Percentiles rank a stretch among this genome's conserved stretches.
Evolutionary conservation across 1,139 yeast species (phyloP).

Genomic region (Saccharomycopsis hybrid): DNA sequence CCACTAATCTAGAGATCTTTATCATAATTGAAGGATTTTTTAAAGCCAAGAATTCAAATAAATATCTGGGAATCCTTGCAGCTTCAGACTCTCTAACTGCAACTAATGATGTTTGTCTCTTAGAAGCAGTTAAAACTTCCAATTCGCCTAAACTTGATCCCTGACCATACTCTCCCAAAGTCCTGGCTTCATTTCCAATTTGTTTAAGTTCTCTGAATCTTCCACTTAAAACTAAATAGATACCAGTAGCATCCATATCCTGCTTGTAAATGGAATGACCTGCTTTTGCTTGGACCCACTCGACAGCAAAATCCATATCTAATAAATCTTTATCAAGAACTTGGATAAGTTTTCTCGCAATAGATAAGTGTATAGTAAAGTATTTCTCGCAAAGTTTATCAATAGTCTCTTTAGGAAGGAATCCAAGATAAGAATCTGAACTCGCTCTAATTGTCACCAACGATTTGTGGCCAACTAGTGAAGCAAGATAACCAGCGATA

Average conservation of each 20-base stretch:
- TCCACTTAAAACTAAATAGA: conserved; percentile 86
- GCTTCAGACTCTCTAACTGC: conserved; percentile 93
- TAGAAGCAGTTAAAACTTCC: conserved; percentile 82
- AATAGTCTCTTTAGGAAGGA: conserved; percentile 55
- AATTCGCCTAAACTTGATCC: conserved; percentile 95
- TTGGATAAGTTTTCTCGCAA: conserved; percentile 66
- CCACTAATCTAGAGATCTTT: conserved; percentile 83
- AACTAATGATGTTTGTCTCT: conserved; percentile 65
- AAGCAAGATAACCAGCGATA: conserved; percentile 79
- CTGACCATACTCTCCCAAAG: conserved; percentile 80
- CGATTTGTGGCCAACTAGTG: conserved; percentile 74
- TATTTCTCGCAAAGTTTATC: conserved; percentile 67
- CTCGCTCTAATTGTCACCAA: conserved; percentile 62
- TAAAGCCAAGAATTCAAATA: conserved; percentile 77
- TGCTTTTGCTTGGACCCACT: conserved; percentile 88
- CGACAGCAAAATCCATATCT: conserved; percentile 83
- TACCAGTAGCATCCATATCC: conserved; percentile 87
- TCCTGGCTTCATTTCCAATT: conserved; percentile 29
- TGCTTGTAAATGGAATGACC: conserved; percentile 76
- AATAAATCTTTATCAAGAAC: conserved; percentile 62
- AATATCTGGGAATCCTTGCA: conserved; percentile 84
- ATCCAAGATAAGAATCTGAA: conserved; percentile 61
- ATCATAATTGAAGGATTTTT: conserved; percentile 89
- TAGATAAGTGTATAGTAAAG: conserved; percentile 67
- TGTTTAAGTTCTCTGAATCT: conserved; percentile 58